Evolutionary conservation across 2,329 filamentous ascomycete species (phyloP).

Genomic region (Epichloe glyceriae): DNA sequence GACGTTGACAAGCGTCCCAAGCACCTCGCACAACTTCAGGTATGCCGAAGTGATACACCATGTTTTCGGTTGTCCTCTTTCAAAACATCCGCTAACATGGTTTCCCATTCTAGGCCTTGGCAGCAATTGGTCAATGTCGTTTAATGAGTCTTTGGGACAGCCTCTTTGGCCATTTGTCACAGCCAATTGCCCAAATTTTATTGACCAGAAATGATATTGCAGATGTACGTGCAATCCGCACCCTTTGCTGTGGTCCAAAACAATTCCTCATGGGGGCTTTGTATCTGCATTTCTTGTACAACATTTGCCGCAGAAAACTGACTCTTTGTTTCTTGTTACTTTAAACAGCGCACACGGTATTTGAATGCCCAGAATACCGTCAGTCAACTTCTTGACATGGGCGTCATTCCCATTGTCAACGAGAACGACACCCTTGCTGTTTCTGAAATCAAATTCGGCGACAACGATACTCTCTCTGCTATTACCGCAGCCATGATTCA

Average conservation of each 20-base stretch:
- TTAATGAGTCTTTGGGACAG: slow-evolving; percentile 94
- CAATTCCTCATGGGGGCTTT: background rate
- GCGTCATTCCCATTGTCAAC: slow-evolving; percentile 95
- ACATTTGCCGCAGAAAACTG: background rate
- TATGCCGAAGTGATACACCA: slow-evolving; percentile 17
- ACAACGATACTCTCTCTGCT: slow-evolving; percentile 94
- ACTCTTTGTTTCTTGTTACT: background rate
- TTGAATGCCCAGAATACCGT: slow-evolving; percentile 95
- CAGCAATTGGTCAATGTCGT: slow-evolving; percentile 89
- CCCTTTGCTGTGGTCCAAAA: too few species aligned
- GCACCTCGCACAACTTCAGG: slow-evolving; percentile 77
- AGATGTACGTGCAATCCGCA: slow-evolving; percentile 45
- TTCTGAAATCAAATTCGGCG: slow-evolving; percentile 97
- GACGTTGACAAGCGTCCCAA: slow-evolving; percentile 78
- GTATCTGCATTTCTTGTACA: background rate
- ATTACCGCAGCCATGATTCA: slow-evolving; percentile 97
- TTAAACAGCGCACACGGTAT: slow-evolving; percentile 66
- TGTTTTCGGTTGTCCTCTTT: background rate
- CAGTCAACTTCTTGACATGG: slow-evolving; percentile 78
- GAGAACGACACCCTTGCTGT: slow-evolving; percentile 97
- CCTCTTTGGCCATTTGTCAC: slow-evolving; percentile 72
- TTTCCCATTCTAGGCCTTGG: slow-evolving; percentile 49
- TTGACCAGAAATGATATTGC: slow-evolving; percentile 93
- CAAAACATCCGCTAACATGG: background rate
- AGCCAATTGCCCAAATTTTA: slow-evolving; percentile 89